These are phyloP conservation scores for Cruciata laevipes DNA, from an alignment of 257 asterid genomes.

Conservation along the genomic window DNA sequence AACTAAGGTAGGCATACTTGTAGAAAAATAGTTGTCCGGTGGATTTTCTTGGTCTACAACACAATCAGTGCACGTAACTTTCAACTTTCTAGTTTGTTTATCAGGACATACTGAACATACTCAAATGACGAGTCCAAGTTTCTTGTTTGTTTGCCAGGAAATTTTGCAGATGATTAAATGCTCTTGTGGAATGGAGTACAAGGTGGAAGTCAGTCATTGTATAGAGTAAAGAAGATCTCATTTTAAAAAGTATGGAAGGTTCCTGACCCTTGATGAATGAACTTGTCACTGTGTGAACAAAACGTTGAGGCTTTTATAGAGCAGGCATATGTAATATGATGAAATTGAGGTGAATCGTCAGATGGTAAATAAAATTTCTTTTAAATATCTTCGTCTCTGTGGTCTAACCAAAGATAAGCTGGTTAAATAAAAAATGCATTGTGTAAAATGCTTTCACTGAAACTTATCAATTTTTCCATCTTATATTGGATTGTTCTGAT, in stretches of 20 bases:
- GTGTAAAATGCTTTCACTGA: background rate
- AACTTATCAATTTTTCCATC: background rate
- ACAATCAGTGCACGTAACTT: background rate
- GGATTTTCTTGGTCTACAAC: background rate
- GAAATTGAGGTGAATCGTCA: background rate
- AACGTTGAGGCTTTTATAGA: background rate
- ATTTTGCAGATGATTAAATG: constrained; percentile 51
- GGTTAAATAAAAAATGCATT: background rate
- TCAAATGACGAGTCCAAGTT: background rate
- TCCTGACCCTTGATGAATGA: background rate
- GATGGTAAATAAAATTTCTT: constrained; percentile 5
- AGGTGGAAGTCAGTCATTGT: constrained; percentile 31
- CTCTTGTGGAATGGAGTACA: constrained; percentile 68
- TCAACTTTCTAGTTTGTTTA: background rate
- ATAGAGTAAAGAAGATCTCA: constrained; percentile 16
- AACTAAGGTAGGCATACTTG: constrained; percentile 42
- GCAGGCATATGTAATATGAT: background rate
- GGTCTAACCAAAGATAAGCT: background rate
- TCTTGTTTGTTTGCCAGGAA: constrained; percentile 34
- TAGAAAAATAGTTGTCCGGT: background rate
- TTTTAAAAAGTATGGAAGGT: background rate
- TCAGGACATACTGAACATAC: background rate
- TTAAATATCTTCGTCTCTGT: background rate
- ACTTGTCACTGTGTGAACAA: constrained; percentile 10
- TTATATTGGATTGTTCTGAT: background rate